Evolutionary conservation across 2,329 filamentous ascomycete species (phyloP), one percentile per base, ranked within the genome.

Genomic region (Ophiosphaerella korrae): DNA sequence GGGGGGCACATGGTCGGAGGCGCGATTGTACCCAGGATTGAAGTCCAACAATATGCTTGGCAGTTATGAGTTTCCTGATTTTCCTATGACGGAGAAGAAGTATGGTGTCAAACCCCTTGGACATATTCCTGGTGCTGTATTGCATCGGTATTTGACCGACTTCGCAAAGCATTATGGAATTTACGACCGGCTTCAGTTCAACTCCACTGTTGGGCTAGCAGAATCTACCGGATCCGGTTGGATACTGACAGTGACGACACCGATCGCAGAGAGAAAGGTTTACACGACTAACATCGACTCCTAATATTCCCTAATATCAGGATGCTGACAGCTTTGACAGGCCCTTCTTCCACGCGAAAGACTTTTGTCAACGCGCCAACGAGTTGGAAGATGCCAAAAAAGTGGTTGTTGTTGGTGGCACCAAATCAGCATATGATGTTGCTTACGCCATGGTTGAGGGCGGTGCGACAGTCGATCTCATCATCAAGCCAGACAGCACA

Each of bases 351-450:
- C 85, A 87, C 61, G 77, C 78, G 39, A 78, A 77, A 43, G 76
- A 85, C 47, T 78, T 86, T 50, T 74, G 71, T 7, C 74, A 71
- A 9, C 62, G 68, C 14, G 57, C 76, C 42, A 66, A 73, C 6
- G 57, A 29, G 53, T 75, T 42, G 58, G 66, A 53, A 26, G 73
- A 52, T 8, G 75, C 76, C 16, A 57, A 52, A 36, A 56, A 56
- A 1, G 53, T 57, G 1, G 80, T 80, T 0, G 77, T 88, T 2
- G 75, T 87, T 8, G 85, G 84, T 2, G 84, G 78, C 5, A 80
- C 78, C 21, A 88, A 88, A 61, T 85, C 81, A 2, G 82, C 81
- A 1, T 86, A 80, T 75, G 85, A 88, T 65, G 80, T 81, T 2
- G 83, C 81, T 0, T 85, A 84, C 60, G 75, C 80, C 3, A 82